Percentiles rank a stretch among this genome's conserved stretches.
phyloP scores from a whole-genome alignment of 2,329 filamentous ascomycete species.

The Dothideomycetes sp. region DNA sequence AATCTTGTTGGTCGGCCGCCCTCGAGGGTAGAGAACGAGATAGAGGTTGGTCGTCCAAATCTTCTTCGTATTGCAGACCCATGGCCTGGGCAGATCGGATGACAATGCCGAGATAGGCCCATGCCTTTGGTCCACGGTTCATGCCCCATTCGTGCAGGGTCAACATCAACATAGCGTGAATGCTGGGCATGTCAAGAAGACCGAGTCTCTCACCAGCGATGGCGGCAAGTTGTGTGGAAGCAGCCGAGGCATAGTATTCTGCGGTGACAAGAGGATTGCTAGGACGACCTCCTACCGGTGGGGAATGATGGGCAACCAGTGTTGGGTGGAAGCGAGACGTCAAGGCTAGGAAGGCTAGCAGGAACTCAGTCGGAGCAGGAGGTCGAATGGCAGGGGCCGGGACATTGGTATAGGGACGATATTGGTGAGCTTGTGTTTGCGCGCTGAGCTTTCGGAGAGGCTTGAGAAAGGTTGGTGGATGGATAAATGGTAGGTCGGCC shows the following conservation, averaged over 20 bases:
- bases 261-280: slow-evolving; percentile 50
- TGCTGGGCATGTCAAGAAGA: slow-evolving; percentile 51
- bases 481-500: slow-evolving; percentile 63
- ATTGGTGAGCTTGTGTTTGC: slow-evolving; percentile 15
- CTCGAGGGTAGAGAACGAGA: slow-evolving; percentile 30
- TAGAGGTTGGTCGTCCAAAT: slow-evolving; percentile 27
- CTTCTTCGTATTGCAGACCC: slow-evolving; percentile 50
- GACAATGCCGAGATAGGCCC: slow-evolving; percentile 54
- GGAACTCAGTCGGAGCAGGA: slow-evolving; percentile 46
- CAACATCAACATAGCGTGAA: slow-evolving; percentile 62
- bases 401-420: slow-evolving; percentile 10
- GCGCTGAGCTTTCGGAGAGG: slow-evolving; percentile 31
- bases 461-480: slow-evolving; percentile 52
- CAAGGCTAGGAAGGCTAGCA: slow-evolving; percentile 59
- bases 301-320: slow-evolving; percentile 47
- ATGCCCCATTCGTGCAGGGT: slow-evolving; percentile 64
- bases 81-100: slow-evolving; percentile 54
- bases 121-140: slow-evolving; percentile 52
- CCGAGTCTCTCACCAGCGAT: slow-evolving; percentile 37
- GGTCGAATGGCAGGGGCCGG: slow-evolving; percentile 31
- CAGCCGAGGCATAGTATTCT: slow-evolving; percentile 55
- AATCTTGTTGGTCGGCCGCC: slow-evolving; percentile 7
- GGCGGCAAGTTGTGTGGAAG: slow-evolving; percentile 45
- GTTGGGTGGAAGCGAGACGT: slow-evolving; percentile 59
- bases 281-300: slow-evolving; percentile 36